Evolutionary conservation across 805 yeast genomes (phyloP).

Genomic region (Starmerella etchellsii): DNA sequence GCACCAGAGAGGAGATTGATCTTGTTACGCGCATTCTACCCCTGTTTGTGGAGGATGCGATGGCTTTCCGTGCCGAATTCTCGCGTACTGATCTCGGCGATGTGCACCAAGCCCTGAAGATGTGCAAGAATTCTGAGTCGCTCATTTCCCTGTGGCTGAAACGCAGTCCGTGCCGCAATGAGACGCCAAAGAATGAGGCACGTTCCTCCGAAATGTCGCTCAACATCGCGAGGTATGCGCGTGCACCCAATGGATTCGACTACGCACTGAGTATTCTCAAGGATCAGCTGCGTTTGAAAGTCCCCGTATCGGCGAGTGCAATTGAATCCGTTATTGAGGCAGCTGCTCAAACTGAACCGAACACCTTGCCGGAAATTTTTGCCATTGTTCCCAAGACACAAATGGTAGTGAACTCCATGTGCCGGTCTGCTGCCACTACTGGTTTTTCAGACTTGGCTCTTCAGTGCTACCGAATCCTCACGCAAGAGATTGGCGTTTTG

Average conservation of each 20-base stretch:
- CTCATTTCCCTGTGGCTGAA: slow-evolving; percentile 1
- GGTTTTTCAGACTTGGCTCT: slow-evolving; percentile 3
- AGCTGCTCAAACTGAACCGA: neutral
- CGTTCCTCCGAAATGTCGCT: slow-evolving; percentile 3
- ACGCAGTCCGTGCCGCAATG: neutral
- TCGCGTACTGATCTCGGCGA: slow-evolving; percentile 1
- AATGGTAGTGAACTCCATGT: slow-evolving; percentile 3
- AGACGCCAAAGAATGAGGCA: neutral
- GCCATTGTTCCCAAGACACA: slow-evolving; percentile 1
- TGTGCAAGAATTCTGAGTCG: neutral
- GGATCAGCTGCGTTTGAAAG: slow-evolving; percentile 7
- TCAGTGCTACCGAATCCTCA: slow-evolving; percentile 1
- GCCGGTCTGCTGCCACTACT: slow-evolving; percentile 2
- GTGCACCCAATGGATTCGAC: slow-evolving; percentile 16
- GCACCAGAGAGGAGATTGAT: slow-evolving; percentile 8
- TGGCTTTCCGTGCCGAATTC: slow-evolving; percentile 2
- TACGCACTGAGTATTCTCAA: slow-evolving; percentile 13
- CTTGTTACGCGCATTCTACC: slow-evolving; percentile 7
- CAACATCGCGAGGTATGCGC: slow-evolving; percentile 13
- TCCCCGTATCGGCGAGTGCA: slow-evolving; percentile 8
- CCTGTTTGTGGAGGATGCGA: slow-evolving; percentile 11
- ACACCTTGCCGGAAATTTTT: neutral
- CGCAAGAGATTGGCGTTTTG: slow-evolving; percentile 1
- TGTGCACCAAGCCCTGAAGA: slow-evolving; percentile 7
- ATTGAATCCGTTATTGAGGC: slow-evolving; percentile 11